phyloP scores from a whole-genome alignment of 306 rosid species.

The Biancaea sappan region DNA sequence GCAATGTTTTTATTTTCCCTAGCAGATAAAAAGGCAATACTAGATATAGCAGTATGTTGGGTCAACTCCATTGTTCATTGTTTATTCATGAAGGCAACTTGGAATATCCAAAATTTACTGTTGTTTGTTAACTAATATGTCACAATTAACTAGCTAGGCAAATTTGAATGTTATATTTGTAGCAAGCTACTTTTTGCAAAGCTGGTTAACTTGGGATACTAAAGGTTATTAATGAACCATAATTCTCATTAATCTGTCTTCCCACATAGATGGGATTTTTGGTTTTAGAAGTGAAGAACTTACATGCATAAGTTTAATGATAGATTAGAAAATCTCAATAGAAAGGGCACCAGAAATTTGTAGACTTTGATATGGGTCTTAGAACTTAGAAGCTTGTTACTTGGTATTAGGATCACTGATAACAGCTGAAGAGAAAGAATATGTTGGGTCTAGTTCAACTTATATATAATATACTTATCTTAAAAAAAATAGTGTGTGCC shows the following conservation, averaged over 20 bases:
- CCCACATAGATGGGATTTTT: conserved; percentile 3
- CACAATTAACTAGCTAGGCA: neutral
- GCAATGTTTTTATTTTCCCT: neutral
- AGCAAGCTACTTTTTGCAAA: neutral
- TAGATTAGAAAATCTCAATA: neutral
- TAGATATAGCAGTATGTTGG: conserved; percentile 5
- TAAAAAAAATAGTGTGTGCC: neutral
- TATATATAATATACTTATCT: neutral
- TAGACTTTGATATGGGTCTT: neutral
- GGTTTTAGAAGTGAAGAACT: conserved; percentile 12
- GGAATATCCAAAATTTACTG: conserved; percentile 17
- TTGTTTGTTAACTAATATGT: conserved; percentile 14
- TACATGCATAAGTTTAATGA: conserved; percentile 2
- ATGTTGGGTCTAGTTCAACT: neutral
- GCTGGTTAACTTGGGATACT: conserved; percentile 15
- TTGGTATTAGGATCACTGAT: conserved; percentile 1
- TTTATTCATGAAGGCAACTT: conserved; percentile 20
- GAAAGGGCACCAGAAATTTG: neutral
- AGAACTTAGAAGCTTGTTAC: conserved; percentile 20
- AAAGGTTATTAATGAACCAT: neutral
- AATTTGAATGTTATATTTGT: neutral
- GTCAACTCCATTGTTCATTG: neutral
- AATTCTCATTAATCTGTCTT: conserved; percentile 3
- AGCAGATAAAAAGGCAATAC: neutral
- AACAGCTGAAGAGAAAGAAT: too few species aligned